A percentile compares a stretch with the other conserved stretches of the same genome.
phyloP scores from a whole-genome alignment of 352 stramenopile species.

The Pythium pectinolyticum region DNA sequence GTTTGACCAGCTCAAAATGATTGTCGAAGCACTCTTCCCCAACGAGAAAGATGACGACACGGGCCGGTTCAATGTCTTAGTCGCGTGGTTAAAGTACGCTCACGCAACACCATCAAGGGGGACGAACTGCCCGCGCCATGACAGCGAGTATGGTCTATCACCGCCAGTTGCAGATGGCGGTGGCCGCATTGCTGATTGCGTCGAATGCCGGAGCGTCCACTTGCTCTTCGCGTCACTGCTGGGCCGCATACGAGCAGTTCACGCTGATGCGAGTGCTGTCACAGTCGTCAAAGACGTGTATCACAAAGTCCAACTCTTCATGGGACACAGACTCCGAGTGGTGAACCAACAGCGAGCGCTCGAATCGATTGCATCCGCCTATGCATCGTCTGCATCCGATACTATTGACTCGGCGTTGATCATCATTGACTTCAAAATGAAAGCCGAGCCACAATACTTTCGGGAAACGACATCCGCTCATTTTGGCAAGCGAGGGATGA shows the following conservation, averaged over 20 bases:
- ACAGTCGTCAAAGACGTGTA: neutral
- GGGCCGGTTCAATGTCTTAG: neutral
- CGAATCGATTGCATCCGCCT: neutral
- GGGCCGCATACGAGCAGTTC: neutral
- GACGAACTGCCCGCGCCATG: constrained; percentile 3
- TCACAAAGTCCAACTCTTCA: constrained; percentile 10
- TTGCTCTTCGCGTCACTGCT: neutral
- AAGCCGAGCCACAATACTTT: constrained; percentile 22
- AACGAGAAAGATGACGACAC: too few relatives aligned
- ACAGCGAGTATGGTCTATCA: neutral
- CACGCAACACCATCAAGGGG: neutral
- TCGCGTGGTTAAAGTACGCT: constrained; percentile 17
- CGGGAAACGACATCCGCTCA: constrained; percentile 7
- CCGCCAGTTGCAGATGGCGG: neutral
- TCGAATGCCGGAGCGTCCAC: neutral
- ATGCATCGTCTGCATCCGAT: neutral
- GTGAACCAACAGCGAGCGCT: constrained; percentile 7
- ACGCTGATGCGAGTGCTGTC: neutral
- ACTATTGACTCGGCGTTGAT: constrained; percentile 8
- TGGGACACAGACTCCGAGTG: constrained; percentile 7
- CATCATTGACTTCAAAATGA: constrained; percentile 31
- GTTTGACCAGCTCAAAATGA: neutral
- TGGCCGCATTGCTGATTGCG: neutral
- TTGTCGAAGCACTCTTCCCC: neutral
- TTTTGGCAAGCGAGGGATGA: constrained; percentile 23